Base-by-base conservation (phyloP, 2,329 filamentous ascomycete genomes). In the Alternaria triticina region DNA sequence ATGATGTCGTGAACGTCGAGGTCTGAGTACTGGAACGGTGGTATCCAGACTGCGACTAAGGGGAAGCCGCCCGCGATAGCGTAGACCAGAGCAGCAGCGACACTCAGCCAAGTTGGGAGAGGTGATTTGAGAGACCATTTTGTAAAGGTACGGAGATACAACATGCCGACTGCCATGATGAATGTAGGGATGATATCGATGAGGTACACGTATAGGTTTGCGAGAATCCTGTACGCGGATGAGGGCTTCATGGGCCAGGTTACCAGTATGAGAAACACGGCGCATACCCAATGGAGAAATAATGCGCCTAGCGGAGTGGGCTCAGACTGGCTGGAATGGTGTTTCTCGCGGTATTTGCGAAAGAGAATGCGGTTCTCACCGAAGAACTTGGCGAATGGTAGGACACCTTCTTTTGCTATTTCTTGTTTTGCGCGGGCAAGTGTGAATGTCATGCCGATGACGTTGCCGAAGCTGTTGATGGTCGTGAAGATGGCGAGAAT, bases 131-230 rank as follows among this genome's bases (percentile, higher is more conserved):
- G 36, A 40, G 36, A 40, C 36, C 36, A 40, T 9, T 40, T 17
- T 0, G 33, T 36, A 0, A 36, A 36, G 33, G 0, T 0, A 0
- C 33, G 33, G 0, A 36, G 15, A 36, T 36, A 36, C 33, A 36
- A n/a, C 33, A 36, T n/a, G 33, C 33, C 33, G 33, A 36, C 33
- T 36, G 33, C 36, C 36, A 40, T 40, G 36, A 40, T 40, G 36
- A 40, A 40, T 0, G 36, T 40, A 0, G 36, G 36, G 0, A 40
- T 40, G 36, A 40, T 40, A 0, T 40, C 36, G 9, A 40, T 6
- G 9, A 40, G 36, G 36, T 36, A 36, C 8, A 36, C 33, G 33
- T 36, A 36, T 0, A 36, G 33, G 33, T 36, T 36, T 36, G 33
- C 33, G 7, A 36, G 33, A 2, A 36, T 36, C 33, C 33, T n/a